Evolutionary conservation across 768 basidiomycete species (phyloP), one percentile per base, ranked within the genome.

Genomic region (Mycena vitilis): DNA sequence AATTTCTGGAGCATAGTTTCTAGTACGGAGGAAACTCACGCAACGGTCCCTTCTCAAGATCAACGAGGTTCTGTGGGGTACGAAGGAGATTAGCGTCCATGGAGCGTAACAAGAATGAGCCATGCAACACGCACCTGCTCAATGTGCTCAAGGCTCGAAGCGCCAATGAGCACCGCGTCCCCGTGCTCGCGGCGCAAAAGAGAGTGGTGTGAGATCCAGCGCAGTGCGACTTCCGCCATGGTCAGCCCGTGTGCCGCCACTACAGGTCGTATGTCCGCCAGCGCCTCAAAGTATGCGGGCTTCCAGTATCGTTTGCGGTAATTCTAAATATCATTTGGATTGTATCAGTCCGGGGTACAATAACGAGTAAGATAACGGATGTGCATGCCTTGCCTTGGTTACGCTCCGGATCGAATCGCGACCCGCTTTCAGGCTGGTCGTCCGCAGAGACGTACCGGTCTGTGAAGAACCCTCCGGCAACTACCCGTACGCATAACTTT

Each of bases 391-490:
- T 73, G 11, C 88, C 89, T 70, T 86, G 85, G 12, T 23, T 37
- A 37, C 75, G 80, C 20, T 77, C 73, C 0, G 83, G 78, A 66
- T 89, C 87, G 70, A 90, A 90, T 10, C 89, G 83, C 18, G 86
- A 86, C 16, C 89, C 88, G 36, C 78, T 68, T 69, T 88, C 87
- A 38, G 80, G 76, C 6, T 76, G 42, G 63, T 81, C 82, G 9
- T 84, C 78, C 10, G 76, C 57, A 0, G 81, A 82, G 8, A 73
- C 71, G 60, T 89, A 81, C 62, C 87, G 84, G 0, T 87, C 88
- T 0, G 89, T 87, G 69, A 89, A 86, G 67, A 88, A 83, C 0
- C 88, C 88, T 2, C 88, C 88, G 2, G 82, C 87, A 57, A 90
- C 87, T 88, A 49, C 23, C 13, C 13, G 15, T 1, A 45, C 9